phyloP scores from a whole-genome alignment of 225 moss, liverwort and hornwort species.

The Thuidium tamariscinum region DNA sequence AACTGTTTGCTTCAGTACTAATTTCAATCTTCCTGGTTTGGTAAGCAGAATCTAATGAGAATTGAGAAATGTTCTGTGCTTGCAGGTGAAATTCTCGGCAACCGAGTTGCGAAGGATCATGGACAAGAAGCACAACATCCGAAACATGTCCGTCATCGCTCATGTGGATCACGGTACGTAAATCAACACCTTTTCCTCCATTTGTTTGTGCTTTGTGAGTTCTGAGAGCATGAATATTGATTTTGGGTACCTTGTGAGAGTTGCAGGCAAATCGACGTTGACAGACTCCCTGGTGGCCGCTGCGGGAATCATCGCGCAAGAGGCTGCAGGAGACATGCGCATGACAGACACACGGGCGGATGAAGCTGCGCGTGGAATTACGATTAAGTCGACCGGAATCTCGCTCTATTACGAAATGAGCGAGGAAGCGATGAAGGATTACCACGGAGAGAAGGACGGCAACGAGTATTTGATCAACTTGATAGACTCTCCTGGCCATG shows the following conservation, averaged over 20 bases:
- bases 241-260: background rate
- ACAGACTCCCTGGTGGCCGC: background rate
- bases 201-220: background rate
- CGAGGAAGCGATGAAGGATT: background rate
- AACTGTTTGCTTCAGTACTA: background rate
- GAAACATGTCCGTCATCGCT: background rate
- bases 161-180: background rate
- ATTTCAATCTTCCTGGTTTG: background rate
- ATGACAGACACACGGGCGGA: background rate
- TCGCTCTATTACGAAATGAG: background rate
- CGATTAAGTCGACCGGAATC: background rate
- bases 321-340: background rate
- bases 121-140: background rate
- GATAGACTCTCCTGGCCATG: constrained; percentile 28
- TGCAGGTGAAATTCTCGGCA: background rate
- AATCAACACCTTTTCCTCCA: too few relatives aligned
- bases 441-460: background rate
- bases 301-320: background rate
- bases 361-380: background rate
- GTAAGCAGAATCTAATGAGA: background rate
- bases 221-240: background rate
- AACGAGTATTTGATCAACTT: background rate
- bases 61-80: background rate
- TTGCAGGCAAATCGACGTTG: background rate
- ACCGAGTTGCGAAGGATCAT: background rate